These are phyloP conservation scores for Basipetospora chlamydospora DNA, from an alignment of 2,329 filamentous ascomycete species.

Conservation along the genomic window DNA sequence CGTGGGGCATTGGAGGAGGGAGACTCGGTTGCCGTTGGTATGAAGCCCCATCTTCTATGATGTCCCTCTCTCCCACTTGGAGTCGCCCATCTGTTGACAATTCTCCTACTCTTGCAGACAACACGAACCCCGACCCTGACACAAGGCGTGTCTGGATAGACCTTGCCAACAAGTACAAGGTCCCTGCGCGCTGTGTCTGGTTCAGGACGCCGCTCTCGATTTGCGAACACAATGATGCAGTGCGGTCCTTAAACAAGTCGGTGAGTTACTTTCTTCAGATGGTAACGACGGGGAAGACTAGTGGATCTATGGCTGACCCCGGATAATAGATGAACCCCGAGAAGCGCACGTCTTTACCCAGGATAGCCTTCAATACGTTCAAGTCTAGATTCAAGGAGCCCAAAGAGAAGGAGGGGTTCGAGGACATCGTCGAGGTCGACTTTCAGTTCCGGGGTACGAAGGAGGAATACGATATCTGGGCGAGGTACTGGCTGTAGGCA, in stretches of 20 bases:
- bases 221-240: conserved; percentile 74
- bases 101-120: conserved; percentile 52
- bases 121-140: conserved; percentile 79
- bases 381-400: conserved; percentile 60
- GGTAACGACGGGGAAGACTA: too few species aligned
- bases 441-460: conserved; percentile 62
- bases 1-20: conserved; percentile 48
- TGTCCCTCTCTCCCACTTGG: neutral
- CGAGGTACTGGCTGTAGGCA: conserved; percentile 48
- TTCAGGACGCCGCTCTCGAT: conserved; percentile 60
- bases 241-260: conserved; percentile 51
- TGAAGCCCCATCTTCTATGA: conserved; percentile 13
- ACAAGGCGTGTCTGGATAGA: conserved; percentile 66
- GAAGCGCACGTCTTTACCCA: conserved; percentile 55
- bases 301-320: conserved; percentile 8
- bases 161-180: conserved; percentile 52
- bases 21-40: conserved; percentile 64
- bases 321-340: conserved; percentile 64
- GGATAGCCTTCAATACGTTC: conserved; percentile 68
- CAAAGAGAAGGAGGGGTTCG: conserved; percentile 61
- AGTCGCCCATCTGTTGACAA: too few species aligned
- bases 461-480: conserved; percentile 59
- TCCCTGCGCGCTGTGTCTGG: conserved; percentile 73
- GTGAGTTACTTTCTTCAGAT: too few species aligned
- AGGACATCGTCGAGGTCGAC: conserved; percentile 59